Conservation (phyloP, 1,284 basidiomycete species). For the Apiotrichum brassicae region DNA sequence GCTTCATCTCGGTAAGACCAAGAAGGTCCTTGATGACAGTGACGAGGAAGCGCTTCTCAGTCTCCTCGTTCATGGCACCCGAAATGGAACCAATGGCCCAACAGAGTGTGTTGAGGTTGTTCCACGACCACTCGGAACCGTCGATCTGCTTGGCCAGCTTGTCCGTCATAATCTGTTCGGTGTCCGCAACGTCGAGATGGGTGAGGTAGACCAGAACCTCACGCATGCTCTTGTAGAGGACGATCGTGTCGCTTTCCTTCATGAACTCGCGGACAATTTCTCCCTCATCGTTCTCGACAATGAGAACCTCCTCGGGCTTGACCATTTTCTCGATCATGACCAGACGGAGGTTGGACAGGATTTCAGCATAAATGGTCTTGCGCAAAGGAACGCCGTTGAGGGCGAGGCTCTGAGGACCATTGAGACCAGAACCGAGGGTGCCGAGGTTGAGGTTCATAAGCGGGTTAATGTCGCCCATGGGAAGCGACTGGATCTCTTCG, state of each 20-base stretch:
- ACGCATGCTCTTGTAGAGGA: slow-evolving; percentile 98
- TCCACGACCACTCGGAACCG: slow-evolving; percentile 98
- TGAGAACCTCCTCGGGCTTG: slow-evolving; percentile 97
- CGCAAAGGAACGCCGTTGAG: slow-evolving; percentile 72
- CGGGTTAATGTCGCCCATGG: slow-evolving; percentile 79
- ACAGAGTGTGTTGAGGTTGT: slow-evolving; percentile 97
- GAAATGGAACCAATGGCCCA: slow-evolving; percentile 99
- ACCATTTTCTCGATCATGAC: slow-evolving; percentile 99
- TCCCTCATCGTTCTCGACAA: slow-evolving; percentile 99
- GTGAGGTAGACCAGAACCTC: slow-evolving; percentile 96
- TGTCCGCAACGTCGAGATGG: slow-evolving; percentile 92
- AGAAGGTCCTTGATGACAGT: slow-evolving; percentile 98
- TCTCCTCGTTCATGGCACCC: slow-evolving; percentile 99
- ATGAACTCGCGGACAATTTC: slow-evolving; percentile 99
- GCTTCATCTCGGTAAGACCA: slow-evolving; percentile 95
- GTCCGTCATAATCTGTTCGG: slow-evolving; percentile 93
- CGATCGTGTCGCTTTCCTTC: slow-evolving; percentile 98
- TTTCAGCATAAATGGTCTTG: slow-evolving; percentile 92
- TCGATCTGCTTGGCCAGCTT: slow-evolving; percentile 96
- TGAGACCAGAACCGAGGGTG: slow-evolving; percentile 47
- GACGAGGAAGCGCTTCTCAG: slow-evolving; percentile 97
- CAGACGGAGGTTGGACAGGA: slow-evolving; percentile 86
- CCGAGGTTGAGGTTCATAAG: slow-evolving; percentile 88
- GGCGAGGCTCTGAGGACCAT: slow-evolving; percentile 53
- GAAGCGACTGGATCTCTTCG: slow-evolving; percentile 80